Base-by-base conservation (phyloP, 73 alveolate species). In the Paramecium sonneborni region DNA sequence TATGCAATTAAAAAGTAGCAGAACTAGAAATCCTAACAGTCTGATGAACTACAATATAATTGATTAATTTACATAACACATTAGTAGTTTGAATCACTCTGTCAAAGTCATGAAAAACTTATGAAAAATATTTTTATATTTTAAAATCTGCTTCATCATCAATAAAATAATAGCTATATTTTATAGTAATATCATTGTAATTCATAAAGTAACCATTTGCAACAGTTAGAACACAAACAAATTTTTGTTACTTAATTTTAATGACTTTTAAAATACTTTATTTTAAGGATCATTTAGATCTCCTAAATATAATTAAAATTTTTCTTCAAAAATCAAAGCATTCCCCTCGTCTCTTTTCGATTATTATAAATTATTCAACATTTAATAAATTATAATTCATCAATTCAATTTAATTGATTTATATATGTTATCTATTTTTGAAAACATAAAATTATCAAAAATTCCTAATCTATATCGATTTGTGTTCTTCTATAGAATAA, bases 21-120 rank as follows among this genome's bases (percentile, higher is more conserved):
- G 98, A 96, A 67, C 98, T 86, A 24, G 97, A 92, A 11, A 85
- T 94, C 34, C 99, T 98, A 95, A 90, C 91, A 14, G 95, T 96
- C 62, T 98, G 95, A 86, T 96, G 99, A 7, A 96, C 98, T 5
- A 96, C 86, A 28, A 93, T 95, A 84, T 46, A 41, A 41, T 41
- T n/a, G n/a, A n/a, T n/a, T 11, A 41, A 8, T 8, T 8, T 41
- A 41, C 57, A 8, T 12, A 56, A n/a, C 6, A 56, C 26, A n/a
- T 56, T 56, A 10, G 74, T 56, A 9, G 7, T 12, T 56, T 56
- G 7, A 6, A 56, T 12, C 15, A 9, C 74, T n/a, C 74, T 56
- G 7, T n/a, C 28, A 12, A 56, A 9, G 6, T 56, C 18, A 9
- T 56, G 7, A n/a, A 56, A 56, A 9, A 56, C 28, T n/a, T 56